These are phyloP conservation scores for Aspergillus saccharolyticus DNA, from an alignment of 495 filamentous ascomycete species.

Conservation along the genomic window DNA sequence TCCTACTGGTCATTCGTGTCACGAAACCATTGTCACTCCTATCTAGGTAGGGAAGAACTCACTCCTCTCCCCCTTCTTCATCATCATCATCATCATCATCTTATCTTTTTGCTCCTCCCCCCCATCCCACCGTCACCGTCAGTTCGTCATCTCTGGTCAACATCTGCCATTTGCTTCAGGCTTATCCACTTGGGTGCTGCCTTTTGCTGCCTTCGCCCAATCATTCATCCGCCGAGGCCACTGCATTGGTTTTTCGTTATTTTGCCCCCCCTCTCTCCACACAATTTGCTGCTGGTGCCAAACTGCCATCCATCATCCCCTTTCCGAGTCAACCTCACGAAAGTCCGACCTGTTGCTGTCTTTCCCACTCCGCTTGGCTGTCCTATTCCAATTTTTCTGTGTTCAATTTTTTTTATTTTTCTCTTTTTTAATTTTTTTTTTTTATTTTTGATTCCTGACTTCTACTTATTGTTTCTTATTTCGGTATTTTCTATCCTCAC, in stretches of 20 bases:
- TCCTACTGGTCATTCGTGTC: constrained; percentile 32
- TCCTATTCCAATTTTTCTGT: constrained; percentile 28
- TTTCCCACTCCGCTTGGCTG: constrained; percentile 17
- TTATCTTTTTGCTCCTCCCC: neutral
- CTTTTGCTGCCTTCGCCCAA: constrained; percentile 1
- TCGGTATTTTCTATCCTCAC: too few species aligned
- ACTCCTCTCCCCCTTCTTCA: constrained; percentile 3
- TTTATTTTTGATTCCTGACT: too few species aligned
- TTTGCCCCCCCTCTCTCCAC: constrained; percentile 5
- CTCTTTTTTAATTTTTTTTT: constrained; percentile 8
- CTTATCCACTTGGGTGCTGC: neutral
- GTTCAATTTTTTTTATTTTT: constrained; percentile 24
- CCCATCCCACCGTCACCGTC: constrained; percentile 6
- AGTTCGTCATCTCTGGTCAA: neutral
- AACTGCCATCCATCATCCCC: neutral
- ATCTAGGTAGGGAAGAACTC: constrained; percentile 21
- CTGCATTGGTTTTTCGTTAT: constrained; percentile 7
- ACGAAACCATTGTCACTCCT: constrained; percentile 29
- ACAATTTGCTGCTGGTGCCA: neutral
- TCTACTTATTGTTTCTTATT: constrained; percentile 14
- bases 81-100: constrained; percentile 3
- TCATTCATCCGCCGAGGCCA: constrained; percentile 6
- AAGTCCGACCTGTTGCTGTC: constrained; percentile 2
- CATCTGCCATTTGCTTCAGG: constrained; percentile 1
- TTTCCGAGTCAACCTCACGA: constrained; percentile 6